Evolutionary conservation across 768 basidiomycete genomes (phyloP).

Genomic region (Termitomyces sp.): DNA sequence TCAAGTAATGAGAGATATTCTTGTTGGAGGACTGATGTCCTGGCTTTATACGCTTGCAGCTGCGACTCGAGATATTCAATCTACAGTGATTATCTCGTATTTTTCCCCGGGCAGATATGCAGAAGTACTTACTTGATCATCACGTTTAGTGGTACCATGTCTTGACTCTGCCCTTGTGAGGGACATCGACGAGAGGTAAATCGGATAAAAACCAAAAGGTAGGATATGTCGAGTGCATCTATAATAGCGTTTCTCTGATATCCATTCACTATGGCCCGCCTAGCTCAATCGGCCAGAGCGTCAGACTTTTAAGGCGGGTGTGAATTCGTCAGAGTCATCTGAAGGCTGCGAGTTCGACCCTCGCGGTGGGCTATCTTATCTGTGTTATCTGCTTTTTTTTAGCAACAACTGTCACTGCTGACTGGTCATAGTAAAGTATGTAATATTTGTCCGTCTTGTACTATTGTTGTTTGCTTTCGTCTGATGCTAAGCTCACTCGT

Average conservation of each 20-base stretch:
- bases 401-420: no score
- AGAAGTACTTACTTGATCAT: background rate
- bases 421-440: no score
- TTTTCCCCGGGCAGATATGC: background rate
- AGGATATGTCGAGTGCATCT: no score
- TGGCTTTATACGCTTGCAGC: conserved; percentile 12
- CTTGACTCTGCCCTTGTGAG: background rate
- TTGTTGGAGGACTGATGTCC: conserved; percentile 15
- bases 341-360: conserved; percentile 83
- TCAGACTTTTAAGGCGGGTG: conserved; percentile 42
- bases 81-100: background rate
- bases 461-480: no score
- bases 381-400: background rate
- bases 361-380: conserved; percentile 62
- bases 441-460: no score
- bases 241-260: no score
- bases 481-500: no score
- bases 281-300: conserved; percentile 65
- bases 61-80: conserved; percentile 19
- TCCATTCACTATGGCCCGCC: conserved; percentile 40
- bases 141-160: background rate
- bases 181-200: background rate
- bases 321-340: conserved; percentile 32
- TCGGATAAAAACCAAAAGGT: no score
- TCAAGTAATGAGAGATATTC: conserved; percentile 14